phyloP scores from a whole-genome alignment of 208 protist genomes.

The Porcisia hertigi region DNA sequence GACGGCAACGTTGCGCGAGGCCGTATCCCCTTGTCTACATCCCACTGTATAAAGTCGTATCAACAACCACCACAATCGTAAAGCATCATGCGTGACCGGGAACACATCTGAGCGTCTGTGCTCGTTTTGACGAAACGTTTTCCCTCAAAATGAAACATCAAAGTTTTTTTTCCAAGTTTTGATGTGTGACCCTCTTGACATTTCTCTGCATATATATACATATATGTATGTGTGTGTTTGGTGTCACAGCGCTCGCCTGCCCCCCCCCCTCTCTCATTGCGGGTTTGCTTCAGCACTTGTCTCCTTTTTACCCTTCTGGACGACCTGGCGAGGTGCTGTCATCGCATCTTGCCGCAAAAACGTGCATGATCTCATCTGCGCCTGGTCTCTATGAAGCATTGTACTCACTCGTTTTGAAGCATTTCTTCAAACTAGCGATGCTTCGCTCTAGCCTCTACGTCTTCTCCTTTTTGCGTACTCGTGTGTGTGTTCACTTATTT shows the following conservation, averaged over 20 bases:
- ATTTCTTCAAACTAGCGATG: background rate
- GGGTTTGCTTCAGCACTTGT: background rate
- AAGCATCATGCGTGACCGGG: background rate
- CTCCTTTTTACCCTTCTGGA: background rate
- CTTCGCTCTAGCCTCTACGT: no score
- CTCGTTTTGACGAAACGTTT: no score
- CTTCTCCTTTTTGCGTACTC: no score
- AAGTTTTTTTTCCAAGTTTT: no score
- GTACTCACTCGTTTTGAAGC: background rate
- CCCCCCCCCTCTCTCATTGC: background rate
- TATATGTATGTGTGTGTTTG: background rate
- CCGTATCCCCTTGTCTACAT: background rate
- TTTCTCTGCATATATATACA: no score
- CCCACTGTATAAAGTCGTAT: background rate
- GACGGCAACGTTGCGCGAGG: background rate
- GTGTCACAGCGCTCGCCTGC: background rate
- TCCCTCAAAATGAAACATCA: no score
- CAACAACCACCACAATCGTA: background rate
- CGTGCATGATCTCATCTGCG: background rate
- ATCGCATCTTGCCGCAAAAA: no score
- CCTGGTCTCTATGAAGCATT: background rate
- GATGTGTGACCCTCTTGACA: no score
- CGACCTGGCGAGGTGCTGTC: background rate
- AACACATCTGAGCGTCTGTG: background rate
- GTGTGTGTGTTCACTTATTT: no score